Conservation (phyloP, 768 basidiomycete species). For the Lyophyllum shimeji region DNA sequence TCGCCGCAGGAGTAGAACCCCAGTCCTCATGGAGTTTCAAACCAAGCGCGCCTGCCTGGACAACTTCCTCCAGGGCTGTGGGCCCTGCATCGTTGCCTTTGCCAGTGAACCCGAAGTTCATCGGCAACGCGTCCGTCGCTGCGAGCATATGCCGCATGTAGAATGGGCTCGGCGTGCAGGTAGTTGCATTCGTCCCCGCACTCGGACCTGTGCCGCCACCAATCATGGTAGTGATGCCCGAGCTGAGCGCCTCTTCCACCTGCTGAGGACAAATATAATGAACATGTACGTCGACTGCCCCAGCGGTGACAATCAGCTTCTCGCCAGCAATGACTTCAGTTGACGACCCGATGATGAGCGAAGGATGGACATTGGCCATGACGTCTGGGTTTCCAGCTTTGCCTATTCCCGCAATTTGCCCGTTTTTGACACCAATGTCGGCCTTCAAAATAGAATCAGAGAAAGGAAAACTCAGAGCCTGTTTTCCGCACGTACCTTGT, state of each 20-base stretch:
- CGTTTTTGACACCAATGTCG: slow-evolving; percentile 89
- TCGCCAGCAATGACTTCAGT: slow-evolving; percentile 98
- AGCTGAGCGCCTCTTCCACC: slow-evolving; percentile 79
- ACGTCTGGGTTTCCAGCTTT: slow-evolving; percentile 97
- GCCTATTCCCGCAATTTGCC: slow-evolving; percentile 84
- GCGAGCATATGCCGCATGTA: slow-evolving; percentile 90
- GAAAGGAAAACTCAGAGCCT: background rate
- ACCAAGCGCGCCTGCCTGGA: slow-evolving; percentile 40
- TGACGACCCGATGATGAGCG: slow-evolving; percentile 81
- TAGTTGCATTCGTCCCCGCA: slow-evolving; percentile 89
- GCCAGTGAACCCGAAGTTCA: slow-evolving; percentile 95
- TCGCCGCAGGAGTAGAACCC: slow-evolving; percentile 87
- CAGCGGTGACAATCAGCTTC: slow-evolving; percentile 90
- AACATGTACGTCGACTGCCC: slow-evolving; percentile 87
- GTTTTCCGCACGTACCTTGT: slow-evolving; percentile 58
- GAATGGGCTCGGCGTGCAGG: slow-evolving; percentile 89
- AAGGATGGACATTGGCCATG: slow-evolving; percentile 75
- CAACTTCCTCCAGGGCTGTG: slow-evolving; percentile 48
- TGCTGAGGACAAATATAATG: slow-evolving; percentile 97
- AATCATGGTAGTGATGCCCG: slow-evolving; percentile 90
- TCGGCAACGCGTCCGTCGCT: slow-evolving; percentile 85
- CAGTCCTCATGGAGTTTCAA: slow-evolving; percentile 98
- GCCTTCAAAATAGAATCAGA: slow-evolving; percentile 53
- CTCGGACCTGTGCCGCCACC: slow-evolving; percentile 96
- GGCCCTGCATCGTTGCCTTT: slow-evolving; percentile 92